phyloP scores from a whole-genome alignment of 1,284 basidiomycete genomes.

The Pascua guehoae region DNA sequence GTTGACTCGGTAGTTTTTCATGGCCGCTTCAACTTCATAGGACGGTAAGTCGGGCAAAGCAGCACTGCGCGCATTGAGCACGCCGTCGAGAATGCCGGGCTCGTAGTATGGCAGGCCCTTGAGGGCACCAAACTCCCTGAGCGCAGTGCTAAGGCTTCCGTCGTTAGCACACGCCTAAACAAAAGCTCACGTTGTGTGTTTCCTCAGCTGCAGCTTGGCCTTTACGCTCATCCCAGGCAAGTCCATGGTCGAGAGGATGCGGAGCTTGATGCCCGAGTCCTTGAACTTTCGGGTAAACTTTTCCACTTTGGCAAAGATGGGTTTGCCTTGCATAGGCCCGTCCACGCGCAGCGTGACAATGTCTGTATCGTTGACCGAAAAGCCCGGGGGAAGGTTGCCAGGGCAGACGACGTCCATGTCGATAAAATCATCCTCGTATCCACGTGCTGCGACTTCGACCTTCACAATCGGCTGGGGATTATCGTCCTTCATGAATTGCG shows the following conservation, averaged over 20 bases:
- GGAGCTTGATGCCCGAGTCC: slow-evolving; percentile 52
- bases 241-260: slow-evolving; percentile 51
- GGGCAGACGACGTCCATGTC: slow-evolving; percentile 44
- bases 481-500: slow-evolving; percentile 75
- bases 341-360: slow-evolving; percentile 71
- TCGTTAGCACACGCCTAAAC: neutral
- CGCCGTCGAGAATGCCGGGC: slow-evolving; percentile 57
- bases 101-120: slow-evolving; percentile 80
- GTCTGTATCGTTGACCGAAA: slow-evolving; percentile 74
- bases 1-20: slow-evolving; percentile 74
- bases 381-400: slow-evolving; percentile 62
- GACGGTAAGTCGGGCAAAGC: slow-evolving; percentile 54
- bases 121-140: slow-evolving; percentile 88
- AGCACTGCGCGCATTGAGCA: slow-evolving; percentile 65
- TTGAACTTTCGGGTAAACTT: slow-evolving; percentile 58
- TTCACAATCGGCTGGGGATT: slow-evolving; percentile 61
- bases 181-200: slow-evolving; percentile 69
- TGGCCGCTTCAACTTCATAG: slow-evolving; percentile 62
- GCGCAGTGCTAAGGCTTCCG: slow-evolving; percentile 76
- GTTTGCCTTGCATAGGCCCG: slow-evolving; percentile 50
- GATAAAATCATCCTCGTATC: slow-evolving; percentile 46
- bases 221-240: slow-evolving; percentile 46
- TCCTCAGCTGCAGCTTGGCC: slow-evolving; percentile 70
- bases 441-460: slow-evolving; percentile 60
- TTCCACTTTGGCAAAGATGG: slow-evolving; percentile 70